Base-by-base conservation (phyloP, 2,329 filamentous ascomycete genomes). In the Nigrospora osmanthi region DNA sequence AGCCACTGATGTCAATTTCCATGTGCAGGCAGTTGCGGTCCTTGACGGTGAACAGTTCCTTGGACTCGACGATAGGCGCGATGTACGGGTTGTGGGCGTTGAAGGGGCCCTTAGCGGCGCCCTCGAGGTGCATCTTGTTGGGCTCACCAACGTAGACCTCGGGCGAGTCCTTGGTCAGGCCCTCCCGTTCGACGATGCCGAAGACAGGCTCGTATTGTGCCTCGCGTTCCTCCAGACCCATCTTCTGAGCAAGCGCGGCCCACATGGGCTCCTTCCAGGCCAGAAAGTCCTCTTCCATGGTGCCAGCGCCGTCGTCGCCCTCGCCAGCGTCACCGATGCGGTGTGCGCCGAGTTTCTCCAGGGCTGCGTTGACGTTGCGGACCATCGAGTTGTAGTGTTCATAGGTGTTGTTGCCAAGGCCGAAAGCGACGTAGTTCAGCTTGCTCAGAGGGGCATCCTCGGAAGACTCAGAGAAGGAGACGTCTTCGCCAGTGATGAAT, bases 241-340 rank as follows among this genome's bases (percentile, higher is more conserved):
- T 88, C 61, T 87, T 82, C 53, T 87, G 79, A 19, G 85, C 76
- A 43, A 98, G 75, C 48, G 86, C 87, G 57, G 78, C 73, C 93
- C 94, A 98, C 93, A 98, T 98, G 50, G 90, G 90, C 59, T 98
- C 93, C 72, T 98, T 98, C 93, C 93, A 98, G 53, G 91, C 88
- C 58, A 98, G 71, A 67, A 97, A 98, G 60, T 98, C 94, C 70
- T 98, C 94, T 70, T 98, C 93, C 94, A 98, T 98, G 46, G 93
- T 98, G 49, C 94, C 93, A 53, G 93, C 90, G 52, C 94, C 93
- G 63, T 98, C 93, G 58, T 98, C 93, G 59, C 93, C 93, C 71
- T 97, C 91, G 56, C 94, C 93, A 45, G 90, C 89, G 47, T 83
- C 75, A 38, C 93, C 90, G 54, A 98, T 88, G 54, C 89, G 80